phyloP scores from a whole-genome alignment of 2,329 filamentous ascomycete species.

The Ophiostoma australiae region DNA sequence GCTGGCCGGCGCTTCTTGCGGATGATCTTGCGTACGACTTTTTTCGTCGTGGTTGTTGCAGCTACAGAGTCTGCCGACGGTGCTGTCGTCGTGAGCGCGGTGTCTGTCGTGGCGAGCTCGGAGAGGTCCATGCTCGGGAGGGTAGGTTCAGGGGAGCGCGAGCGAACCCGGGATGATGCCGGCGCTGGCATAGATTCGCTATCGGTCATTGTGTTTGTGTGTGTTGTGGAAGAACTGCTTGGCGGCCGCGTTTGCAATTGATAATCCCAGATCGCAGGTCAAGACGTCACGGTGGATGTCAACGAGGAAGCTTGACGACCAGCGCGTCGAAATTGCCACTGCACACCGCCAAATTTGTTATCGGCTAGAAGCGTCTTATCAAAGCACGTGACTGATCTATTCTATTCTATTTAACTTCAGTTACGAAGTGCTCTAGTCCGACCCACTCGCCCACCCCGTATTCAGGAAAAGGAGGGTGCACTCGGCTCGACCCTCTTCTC shows the following conservation, averaged over 20 bases:
- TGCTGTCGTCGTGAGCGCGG: conserved; percentile 14
- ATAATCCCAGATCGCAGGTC: neutral
- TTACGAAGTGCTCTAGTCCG: neutral
- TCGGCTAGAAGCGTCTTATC: neutral
- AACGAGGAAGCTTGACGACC: neutral
- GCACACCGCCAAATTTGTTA: conserved; percentile 22
- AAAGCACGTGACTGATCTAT: neutral
- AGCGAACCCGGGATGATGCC: conserved; percentile 5
- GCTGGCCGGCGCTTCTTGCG: conserved; percentile 87
- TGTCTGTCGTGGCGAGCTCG: conserved; percentile 5
- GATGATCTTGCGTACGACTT: conserved; percentile 69
- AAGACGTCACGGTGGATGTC: conserved; percentile 9
- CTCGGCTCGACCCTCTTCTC: neutral
- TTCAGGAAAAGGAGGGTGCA: neutral
- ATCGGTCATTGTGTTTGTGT: neutral
- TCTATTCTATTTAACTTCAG: too few relatives aligned
- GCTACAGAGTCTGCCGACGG: neutral
- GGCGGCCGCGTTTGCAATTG: neutral
- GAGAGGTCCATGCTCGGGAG: neutral
- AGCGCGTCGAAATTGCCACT: conserved; percentile 19
- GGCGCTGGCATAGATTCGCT: conserved; percentile 11
- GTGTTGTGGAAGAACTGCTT: neutral
- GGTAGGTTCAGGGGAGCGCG: conserved; percentile 5
- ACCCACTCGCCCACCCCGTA: neutral
- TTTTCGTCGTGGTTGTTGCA: neutral